Conservation (phyloP, 768 basidiomycete genomes). For the Ramaria rubella region DNA sequence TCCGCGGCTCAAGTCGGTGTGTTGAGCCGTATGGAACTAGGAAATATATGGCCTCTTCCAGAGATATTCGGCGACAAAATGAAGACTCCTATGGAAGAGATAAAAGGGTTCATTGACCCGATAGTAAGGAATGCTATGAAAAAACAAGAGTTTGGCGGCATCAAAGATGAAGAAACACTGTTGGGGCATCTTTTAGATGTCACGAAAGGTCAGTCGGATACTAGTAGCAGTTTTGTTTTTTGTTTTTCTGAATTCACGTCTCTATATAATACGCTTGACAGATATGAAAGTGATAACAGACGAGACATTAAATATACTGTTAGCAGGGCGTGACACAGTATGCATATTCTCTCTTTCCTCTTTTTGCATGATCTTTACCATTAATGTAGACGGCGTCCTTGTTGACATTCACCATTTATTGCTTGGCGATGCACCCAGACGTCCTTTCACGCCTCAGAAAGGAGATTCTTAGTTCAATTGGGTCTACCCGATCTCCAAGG, state of each 20-base stretch:
- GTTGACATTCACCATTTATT: conserved; percentile 26
- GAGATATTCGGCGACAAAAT: conserved; percentile 49
- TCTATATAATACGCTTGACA: too few species aligned
- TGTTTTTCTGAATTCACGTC: too few species aligned
- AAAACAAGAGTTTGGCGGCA: conserved; percentile 10
- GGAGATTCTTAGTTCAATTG: conserved; percentile 20
- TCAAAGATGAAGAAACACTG: conserved; percentile 14
- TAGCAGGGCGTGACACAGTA: conserved; percentile 42
- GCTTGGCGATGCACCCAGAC: conserved; percentile 22
- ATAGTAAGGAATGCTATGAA: conserved; percentile 42
- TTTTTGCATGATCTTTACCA: not conserved
- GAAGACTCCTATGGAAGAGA: conserved; percentile 37
- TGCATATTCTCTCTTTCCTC: conserved; percentile 21
- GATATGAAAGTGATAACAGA: conserved; percentile 32
- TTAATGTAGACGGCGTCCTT: conserved; percentile 23
- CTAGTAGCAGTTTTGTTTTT: not conserved
- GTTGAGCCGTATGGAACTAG: conserved; percentile 34
- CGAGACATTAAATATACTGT: conserved; percentile 37
- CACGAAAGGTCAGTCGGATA: conserved; percentile 16
- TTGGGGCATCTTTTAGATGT: conserved; percentile 18
- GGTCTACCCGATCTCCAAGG: conserved; percentile 1
- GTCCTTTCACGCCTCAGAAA: conserved; percentile 15
- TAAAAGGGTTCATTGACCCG: conserved; percentile 47
- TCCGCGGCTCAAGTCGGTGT: conserved; percentile 38
- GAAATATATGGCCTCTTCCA: conserved; percentile 42